A percentile compares a stretch with the other conserved stretches of the same genome.
Evolutionary conservation across 2,329 filamentous ascomycete genomes (phyloP).

Genomic region (Fusarium cyanostomum): DNA sequence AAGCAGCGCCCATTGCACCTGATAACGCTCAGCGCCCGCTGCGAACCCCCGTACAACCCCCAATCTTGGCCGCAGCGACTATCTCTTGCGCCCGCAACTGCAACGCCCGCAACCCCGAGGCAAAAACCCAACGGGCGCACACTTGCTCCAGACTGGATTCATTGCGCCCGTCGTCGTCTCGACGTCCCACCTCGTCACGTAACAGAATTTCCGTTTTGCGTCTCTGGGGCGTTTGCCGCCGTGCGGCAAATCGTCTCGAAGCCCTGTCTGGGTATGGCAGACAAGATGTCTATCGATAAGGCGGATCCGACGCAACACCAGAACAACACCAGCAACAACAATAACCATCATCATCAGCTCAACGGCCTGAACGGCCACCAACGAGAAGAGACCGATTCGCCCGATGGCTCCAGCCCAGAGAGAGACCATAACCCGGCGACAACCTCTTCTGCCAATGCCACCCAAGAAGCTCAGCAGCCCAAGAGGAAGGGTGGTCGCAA

Average conservation of each 20-base stretch:
- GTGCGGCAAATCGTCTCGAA: slow-evolving; percentile 49
- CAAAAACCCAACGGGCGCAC: slow-evolving; percentile 50
- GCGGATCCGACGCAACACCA: slow-evolving; percentile 47
- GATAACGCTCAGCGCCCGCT: slow-evolving; percentile 27
- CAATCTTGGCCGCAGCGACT: slow-evolving; percentile 41
- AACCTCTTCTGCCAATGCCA: slow-evolving; percentile 45
- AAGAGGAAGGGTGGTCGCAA: slow-evolving; percentile 98
- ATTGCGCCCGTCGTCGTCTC: slow-evolving; percentile 44
- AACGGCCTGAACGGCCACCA: slow-evolving; percentile 49
- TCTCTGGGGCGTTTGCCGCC: slow-evolving; percentile 50
- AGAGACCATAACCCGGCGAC: slow-evolving; percentile 56
- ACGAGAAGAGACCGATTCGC: slow-evolving; percentile 69
- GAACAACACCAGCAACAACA: slow-evolving; percentile 50
- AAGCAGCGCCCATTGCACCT: slow-evolving; percentile 31
- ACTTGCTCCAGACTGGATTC: slow-evolving; percentile 42
- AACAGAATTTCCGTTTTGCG: slow-evolving; percentile 49
- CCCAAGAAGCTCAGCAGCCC: slow-evolving; percentile 70
- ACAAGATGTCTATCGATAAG: slow-evolving; percentile 74
- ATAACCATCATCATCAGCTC: no score
- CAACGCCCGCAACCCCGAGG: slow-evolving; percentile 51
- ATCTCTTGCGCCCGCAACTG: slow-evolving; percentile 49
- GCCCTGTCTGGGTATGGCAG: slow-evolving; percentile 62
- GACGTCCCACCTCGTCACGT: slow-evolving; percentile 47
- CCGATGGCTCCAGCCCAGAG: slow-evolving; percentile 68
- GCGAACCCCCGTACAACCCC: slow-evolving; percentile 44